Percentiles rank a stretch among this genome's conserved stretches.
These are phyloP conservation scores for Wickerhamiella lipophila DNA, from an alignment of 805 yeast genomes.

Conservation along the genomic window DNA sequence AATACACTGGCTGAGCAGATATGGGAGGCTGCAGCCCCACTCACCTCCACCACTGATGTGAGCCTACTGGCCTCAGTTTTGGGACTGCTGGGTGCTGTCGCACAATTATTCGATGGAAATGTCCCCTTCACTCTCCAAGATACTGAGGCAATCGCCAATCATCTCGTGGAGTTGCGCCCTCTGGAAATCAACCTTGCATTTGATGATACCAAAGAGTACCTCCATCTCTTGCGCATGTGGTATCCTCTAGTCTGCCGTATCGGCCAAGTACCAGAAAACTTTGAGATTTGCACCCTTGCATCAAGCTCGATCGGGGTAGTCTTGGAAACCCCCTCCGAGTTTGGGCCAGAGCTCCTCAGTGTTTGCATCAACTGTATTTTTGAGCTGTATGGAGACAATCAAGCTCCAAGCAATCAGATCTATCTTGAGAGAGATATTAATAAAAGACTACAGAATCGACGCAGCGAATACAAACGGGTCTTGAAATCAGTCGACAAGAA, in stretches of 20 bases:
- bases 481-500: conserved; percentile 59
- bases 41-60: conserved; percentile 21
- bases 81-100: conserved; percentile 15
- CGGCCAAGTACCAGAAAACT: neutral
- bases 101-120: conserved; percentile 22
- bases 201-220: conserved; percentile 6
- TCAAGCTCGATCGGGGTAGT: conserved; percentile 12
- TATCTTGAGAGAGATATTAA: conserved; percentile 46
- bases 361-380: conserved; percentile 56
- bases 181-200: conserved; percentile 8
- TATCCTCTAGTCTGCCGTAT: conserved; percentile 4
- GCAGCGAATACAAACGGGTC: conserved; percentile 38
- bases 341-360: conserved; percentile 34
- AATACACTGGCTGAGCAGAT: conserved; percentile 20
- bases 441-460: conserved; percentile 31
- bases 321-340: conserved; percentile 18
- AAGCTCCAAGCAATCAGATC: conserved; percentile 47
- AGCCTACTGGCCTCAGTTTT: conserved; percentile 23
- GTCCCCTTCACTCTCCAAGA: conserved; percentile 9
- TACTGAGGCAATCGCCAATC: conserved; percentile 4
- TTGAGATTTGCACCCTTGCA: neutral
- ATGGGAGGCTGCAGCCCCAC: conserved; percentile 20
- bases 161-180: neutral
- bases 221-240: conserved; percentile 1
- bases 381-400: conserved; percentile 69